A percentile compares a stretch with the other conserved stretches of the same genome.
These are phyloP conservation scores for Auriculariales sp. DNA, from an alignment of 768 basidiomycete species.

Conservation along the genomic window DNA sequence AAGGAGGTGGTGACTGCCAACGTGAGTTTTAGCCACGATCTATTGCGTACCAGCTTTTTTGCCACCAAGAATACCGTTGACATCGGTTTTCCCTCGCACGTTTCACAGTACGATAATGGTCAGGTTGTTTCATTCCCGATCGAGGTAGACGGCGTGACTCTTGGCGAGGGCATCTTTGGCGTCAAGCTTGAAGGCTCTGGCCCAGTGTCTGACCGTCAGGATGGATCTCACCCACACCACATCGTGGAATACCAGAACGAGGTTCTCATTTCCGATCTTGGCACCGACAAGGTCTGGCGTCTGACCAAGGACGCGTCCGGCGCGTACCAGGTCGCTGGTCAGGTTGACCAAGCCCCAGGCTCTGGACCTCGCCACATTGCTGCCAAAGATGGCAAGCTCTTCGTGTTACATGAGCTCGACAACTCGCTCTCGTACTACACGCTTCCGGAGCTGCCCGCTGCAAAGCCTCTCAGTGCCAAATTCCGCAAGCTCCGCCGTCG, in stretches of 20 bases:
- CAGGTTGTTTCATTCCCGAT: background rate
- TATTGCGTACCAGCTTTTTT: too few species aligned
- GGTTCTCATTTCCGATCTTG: conserved; percentile 3
- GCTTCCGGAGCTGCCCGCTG: conserved; percentile 5
- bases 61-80: background rate
- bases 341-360: conserved; percentile 3
- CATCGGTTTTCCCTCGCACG: background rate
- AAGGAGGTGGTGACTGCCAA: background rate
- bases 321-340: conserved; percentile 4
- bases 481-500: background rate
- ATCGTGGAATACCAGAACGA: conserved; percentile 2
- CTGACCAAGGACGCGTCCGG: conserved; percentile 1
- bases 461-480: background rate
- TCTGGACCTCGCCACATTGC: conserved; percentile 9
- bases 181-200: background rate
- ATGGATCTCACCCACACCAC: conserved; percentile 7
- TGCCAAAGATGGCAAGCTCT: conserved; percentile 6
- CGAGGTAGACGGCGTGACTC: background rate
- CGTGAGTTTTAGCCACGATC: background rate
- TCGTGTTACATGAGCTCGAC: conserved; percentile 10
- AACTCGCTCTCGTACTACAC: conserved; percentile 9
- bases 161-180: background rate
- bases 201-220: conserved; percentile 1
- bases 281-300: conserved; percentile 10
- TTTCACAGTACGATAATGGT: background rate